These are phyloP conservation scores for Stephania cephalantha DNA, from an alignment of 164 flowering plant species.

Conservation along the genomic window DNA sequence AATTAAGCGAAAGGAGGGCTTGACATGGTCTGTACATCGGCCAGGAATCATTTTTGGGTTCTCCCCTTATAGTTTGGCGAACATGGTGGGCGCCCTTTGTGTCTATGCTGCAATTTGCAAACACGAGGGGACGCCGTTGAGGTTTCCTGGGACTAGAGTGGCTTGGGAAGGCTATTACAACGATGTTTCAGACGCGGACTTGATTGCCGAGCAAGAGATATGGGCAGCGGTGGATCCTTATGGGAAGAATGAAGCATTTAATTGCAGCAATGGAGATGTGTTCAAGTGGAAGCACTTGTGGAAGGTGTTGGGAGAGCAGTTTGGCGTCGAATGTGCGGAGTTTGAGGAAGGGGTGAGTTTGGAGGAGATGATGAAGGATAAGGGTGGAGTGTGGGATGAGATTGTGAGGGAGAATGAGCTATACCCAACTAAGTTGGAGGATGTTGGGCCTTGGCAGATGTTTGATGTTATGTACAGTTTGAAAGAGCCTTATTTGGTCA, in stretches of 20 bases:
- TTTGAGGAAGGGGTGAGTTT: constrained; percentile 38
- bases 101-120: constrained; percentile 72
- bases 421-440: constrained; percentile 43
- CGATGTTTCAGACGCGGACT: constrained; percentile 60
- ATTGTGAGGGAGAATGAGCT: constrained; percentile 60
- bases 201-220: constrained; percentile 81
- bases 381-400: constrained; percentile 63
- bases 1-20: constrained; percentile 36
- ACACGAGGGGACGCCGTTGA: constrained; percentile 49
- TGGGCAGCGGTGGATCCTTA: constrained; percentile 80
- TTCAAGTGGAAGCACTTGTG: constrained; percentile 86
- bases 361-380: constrained; percentile 61
- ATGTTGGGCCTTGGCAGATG: constrained; percentile 64
- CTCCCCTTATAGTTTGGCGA: constrained; percentile 69
- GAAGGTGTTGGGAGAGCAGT: constrained; percentile 65
- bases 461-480: constrained; percentile 29
- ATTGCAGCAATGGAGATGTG: constrained; percentile 68
- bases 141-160: constrained; percentile 50
- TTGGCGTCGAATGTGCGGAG: constrained; percentile 46
- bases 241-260: constrained; percentile 75
- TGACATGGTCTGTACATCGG: constrained; percentile 69
- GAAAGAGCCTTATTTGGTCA: constrained; percentile 20
- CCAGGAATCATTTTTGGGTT: constrained; percentile 64
- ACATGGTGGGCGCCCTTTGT: constrained; percentile 53
- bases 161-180: constrained; percentile 52